Evolutionary conservation across 176 grass and related monocot genomes (phyloP).

Genomic region (Oryza australiensis): DNA sequence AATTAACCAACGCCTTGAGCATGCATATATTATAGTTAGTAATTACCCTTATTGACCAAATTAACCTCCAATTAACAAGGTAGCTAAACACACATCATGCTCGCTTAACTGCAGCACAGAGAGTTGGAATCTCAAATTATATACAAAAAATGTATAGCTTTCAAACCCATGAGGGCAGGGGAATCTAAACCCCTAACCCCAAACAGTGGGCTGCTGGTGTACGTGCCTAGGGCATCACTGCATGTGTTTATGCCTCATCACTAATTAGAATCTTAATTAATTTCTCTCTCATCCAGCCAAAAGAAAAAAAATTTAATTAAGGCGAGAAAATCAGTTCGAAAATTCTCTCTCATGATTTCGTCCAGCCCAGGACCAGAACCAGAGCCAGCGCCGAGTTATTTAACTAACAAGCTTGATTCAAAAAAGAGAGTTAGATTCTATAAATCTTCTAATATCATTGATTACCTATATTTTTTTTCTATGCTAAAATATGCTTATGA

Average conservation of each 20-base stretch:
- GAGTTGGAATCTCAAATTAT: neutral
- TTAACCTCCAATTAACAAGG: too few relatives aligned
- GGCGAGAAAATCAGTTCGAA: neutral
- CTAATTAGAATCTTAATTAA: neutral
- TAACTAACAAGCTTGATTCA: too few relatives aligned
- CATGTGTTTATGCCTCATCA: slow-evolving; percentile 21
- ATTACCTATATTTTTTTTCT: too few relatives aligned
- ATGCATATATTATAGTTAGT: neutral
- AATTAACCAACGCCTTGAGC: neutral
- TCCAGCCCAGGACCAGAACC: neutral
- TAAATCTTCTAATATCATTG: slow-evolving; percentile 12
- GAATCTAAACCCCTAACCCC: neutral
- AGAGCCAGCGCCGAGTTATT: neutral
- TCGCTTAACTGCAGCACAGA: neutral
- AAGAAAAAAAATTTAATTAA: neutral
- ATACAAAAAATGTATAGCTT: neutral
- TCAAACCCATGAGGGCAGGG: neutral
- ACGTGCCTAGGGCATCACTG: slow-evolving; percentile 9
- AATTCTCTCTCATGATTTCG: neutral
- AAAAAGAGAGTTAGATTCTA: slow-evolving; percentile 36
- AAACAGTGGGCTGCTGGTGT: slow-evolving; percentile 11
- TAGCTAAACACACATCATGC: neutral
- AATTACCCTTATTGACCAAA: neutral
- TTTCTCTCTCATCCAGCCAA: neutral
- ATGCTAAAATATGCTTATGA: neutral